Evolutionary conservation across 495 filamentous ascomycete species (phyloP).

Genomic region (Xylaria telfairii): DNA sequence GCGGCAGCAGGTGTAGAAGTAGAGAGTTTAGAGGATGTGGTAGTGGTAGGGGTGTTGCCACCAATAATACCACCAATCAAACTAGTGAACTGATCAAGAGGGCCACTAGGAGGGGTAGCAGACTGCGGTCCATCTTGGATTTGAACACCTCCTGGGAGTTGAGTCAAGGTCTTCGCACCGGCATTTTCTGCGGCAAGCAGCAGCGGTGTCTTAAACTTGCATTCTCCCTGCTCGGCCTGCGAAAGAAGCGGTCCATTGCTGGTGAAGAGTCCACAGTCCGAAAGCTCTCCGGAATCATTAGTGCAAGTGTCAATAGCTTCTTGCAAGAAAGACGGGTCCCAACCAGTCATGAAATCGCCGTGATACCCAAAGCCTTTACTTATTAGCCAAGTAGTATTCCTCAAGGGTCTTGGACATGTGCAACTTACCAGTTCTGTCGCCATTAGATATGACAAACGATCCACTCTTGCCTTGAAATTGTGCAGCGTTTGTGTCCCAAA

Average conservation of each 20-base stretch:
- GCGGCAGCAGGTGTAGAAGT: conserved; percentile 24
- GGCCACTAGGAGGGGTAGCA: conserved; percentile 34
- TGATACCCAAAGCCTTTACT: conserved; percentile 77
- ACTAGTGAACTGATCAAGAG: conserved; percentile 30
- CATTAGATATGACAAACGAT: conserved; percentile 80
- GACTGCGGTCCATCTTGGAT: conserved; percentile 47
- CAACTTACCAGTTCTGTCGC: conserved; percentile 72
- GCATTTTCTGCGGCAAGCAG: conserved; percentile 44
- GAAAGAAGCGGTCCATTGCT: conserved; percentile 43
- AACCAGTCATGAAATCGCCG: conserved; percentile 84
- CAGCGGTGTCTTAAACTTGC: conserved; percentile 43
- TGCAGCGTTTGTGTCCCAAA: conserved; percentile 72
- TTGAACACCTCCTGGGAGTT: conserved; percentile 48
- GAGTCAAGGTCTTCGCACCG: conserved; percentile 33
- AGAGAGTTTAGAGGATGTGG: conserved; percentile 19
- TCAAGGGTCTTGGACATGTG: not conserved
- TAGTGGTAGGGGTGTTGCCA: conserved; percentile 23
- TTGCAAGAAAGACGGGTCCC: conserved; percentile 69
- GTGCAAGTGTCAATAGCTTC: conserved; percentile 65
- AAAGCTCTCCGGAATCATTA: conserved; percentile 52
- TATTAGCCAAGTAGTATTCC: conserved; percentile 21
- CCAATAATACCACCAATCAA: conserved; percentile 26
- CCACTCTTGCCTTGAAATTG: conserved; percentile 69
- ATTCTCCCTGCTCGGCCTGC: conserved; percentile 42
- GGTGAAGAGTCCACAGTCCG: conserved; percentile 63